Percentiles rank a stretch among this genome's conserved stretches.
phyloP scores from a whole-genome alignment of 2,329 filamentous ascomycete species.

The Ophiostoma perfectum region DNA sequence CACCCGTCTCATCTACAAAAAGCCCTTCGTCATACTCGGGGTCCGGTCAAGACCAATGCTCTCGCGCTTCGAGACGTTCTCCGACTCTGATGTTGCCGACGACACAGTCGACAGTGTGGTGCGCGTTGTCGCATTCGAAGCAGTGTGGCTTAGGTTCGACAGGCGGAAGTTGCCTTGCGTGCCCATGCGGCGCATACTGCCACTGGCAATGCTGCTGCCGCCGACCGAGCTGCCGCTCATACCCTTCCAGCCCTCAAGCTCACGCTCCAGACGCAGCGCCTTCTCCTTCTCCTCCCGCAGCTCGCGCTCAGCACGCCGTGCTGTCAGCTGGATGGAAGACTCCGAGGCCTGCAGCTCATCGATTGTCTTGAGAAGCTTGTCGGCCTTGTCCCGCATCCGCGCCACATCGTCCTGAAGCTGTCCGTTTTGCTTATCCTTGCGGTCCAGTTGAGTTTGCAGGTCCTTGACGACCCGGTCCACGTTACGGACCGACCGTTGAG shows the following conservation, averaged over 20 bases:
- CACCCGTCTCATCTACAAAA: constrained; percentile 46
- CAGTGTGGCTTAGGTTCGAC: constrained; percentile 23
- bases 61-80: constrained; percentile 57
- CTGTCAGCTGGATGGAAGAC: constrained; percentile 71
- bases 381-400: constrained; percentile 83
- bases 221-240: constrained; percentile 38
- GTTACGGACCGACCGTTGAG: constrained; percentile 82
- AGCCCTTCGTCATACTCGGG: constrained; percentile 72
- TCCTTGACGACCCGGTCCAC: constrained; percentile 93
- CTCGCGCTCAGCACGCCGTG: constrained; percentile 83
- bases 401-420: constrained; percentile 78
- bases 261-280: constrained; percentile 72
- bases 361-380: constrained; percentile 82
- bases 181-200: constrained; percentile 48
- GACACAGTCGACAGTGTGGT: constrained; percentile 31
- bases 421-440: constrained; percentile 79
- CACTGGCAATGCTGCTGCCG: constrained; percentile 38
- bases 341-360: constrained; percentile 90
- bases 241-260: constrained; percentile 77
- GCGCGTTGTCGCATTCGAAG: constrained; percentile 24
- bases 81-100: constrained; percentile 23
- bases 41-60: constrained; percentile 56
- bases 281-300: constrained; percentile 85
- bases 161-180: constrained; percentile 34
- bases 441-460: constrained; percentile 83